phyloP scores from a whole-genome alignment of 1,284 basidiomycete genomes.

The Meira miltonrushii region DNA sequence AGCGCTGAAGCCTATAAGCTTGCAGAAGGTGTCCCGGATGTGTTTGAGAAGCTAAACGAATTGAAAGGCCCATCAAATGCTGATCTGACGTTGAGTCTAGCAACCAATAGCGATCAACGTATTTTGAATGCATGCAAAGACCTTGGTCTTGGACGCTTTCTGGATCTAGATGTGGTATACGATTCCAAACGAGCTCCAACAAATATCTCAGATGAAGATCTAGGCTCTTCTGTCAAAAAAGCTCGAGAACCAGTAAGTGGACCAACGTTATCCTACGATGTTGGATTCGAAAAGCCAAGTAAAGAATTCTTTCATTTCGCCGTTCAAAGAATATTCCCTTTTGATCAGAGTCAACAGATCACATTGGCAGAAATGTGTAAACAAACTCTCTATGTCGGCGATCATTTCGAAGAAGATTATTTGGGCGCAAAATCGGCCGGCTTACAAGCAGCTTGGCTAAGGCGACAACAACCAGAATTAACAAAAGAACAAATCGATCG shows the following conservation, averaged over 20 bases:
- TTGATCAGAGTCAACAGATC: too few species aligned
- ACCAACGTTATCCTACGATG: conserved; percentile 3
- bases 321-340: neutral
- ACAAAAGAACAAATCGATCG: neutral
- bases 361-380: neutral
- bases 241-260: neutral
- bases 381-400: conserved; percentile 4
- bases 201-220: neutral
- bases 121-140: conserved; percentile 2
- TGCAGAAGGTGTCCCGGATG: neutral
- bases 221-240: neutral
- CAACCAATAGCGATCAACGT: conserved; percentile 2
- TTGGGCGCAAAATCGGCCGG: conserved; percentile 3
- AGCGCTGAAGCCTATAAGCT: conserved; percentile 1
- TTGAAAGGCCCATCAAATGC: neutral
- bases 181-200: neutral
- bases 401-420: conserved; percentile 6
- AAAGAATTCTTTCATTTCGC: neutral
- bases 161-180: neutral
- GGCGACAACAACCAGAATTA: neutral
- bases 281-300: conserved; percentile 8
- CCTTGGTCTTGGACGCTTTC: neutral
- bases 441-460: conserved; percentile 8
- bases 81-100: conserved; percentile 1
- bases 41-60: neutral